These are phyloP conservation scores for Umbilicaria muhlenbergii DNA, from an alignment of 495 filamentous ascomycete genomes.

Conservation along the genomic window DNA sequence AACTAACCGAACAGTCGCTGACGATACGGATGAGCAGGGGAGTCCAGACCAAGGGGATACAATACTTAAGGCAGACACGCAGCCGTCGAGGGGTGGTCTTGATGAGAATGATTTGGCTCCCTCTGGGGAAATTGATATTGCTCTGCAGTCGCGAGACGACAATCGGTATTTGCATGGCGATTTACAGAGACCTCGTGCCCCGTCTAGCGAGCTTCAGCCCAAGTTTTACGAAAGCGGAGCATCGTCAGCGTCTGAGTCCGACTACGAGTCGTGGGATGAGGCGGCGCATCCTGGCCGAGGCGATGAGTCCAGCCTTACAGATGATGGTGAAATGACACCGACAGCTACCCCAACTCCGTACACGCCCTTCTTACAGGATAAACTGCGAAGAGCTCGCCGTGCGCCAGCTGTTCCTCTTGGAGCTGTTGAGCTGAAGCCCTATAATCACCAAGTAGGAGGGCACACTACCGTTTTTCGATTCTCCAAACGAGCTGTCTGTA, in stretches of 20 bases:
- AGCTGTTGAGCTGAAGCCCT: slow-evolving; percentile 91
- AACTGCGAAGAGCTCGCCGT: slow-evolving; percentile 17
- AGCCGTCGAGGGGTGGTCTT: slow-evolving; percentile 14
- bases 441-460: slow-evolving; percentile 91
- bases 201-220: slow-evolving; percentile 21
- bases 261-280: slow-evolving; percentile 40
- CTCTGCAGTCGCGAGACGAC: slow-evolving; percentile 43
- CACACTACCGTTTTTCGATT: slow-evolving; percentile 95
- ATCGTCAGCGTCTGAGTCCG: slow-evolving; percentile 43
- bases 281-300: slow-evolving; percentile 29
- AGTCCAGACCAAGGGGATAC: slow-evolving; percentile 17
- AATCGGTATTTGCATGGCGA: slow-evolving; percentile 47
- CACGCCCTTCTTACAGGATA: slow-evolving; percentile 20
- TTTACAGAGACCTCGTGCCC: slow-evolving; percentile 24
- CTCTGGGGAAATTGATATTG: slow-evolving; percentile 39
- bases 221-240: slow-evolving; percentile 23
- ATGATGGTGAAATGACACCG: slow-evolving; percentile 44
- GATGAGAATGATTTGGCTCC: slow-evolving; percentile 17
- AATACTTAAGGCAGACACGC: slow-evolving; percentile 17
- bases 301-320: slow-evolving; percentile 36
- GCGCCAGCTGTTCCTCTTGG: slow-evolving; percentile 48
- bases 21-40: slow-evolving; percentile 29
- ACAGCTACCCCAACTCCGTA: slow-evolving; percentile 38
- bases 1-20: slow-evolving; percentile 21
- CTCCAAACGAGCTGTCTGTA: slow-evolving; percentile 87